Evolutionary conservation across 352 stramenopile genomes (phyloP), one percentile per base, ranked within the genome.

Genomic region (Globisporangium mamillatum): DNA sequence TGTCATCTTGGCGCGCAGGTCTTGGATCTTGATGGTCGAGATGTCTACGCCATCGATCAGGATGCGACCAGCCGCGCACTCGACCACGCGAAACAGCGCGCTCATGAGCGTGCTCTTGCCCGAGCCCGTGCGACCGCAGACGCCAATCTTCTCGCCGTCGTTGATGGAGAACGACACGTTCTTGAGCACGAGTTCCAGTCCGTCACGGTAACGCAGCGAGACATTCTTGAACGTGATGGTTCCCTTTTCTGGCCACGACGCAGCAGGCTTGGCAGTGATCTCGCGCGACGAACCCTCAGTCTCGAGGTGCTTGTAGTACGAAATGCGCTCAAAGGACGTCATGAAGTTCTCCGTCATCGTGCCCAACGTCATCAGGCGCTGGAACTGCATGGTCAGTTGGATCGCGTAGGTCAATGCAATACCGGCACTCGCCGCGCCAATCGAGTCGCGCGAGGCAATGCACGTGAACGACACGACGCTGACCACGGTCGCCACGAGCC

Each of bases 281-380:
- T 82, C 94, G 22, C 55, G 44, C 25, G 56, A 53, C 56, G 98
- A 82, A 41, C 91, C 72, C 56, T 83, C 76, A 14, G 68, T 55
- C 22, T 79, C 67, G 20, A 79, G 68, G 12, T 62, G 38, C 14
- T 67, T 64, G 64, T 74, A 82, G 65, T 75, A 66, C 22, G 67
- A 60, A 36, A 86, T 61, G 5, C 78, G 72, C 72, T 98, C 94
- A 8, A 98, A 91, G 36, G 83, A 80, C 29, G 98, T 91, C 81
- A 98, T 98, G 66, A 94, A 84, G 36, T 92, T 95, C 66, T 99
- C 96, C 1, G 97, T 81, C 71, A 97, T 89, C 55, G 76, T 91
- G 8, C 81, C 83, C 74, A 95, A 93, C 46, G 88, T 82, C 50
- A 97, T 94, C 57, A 85, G 88, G 77, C 95, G 98, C 69, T 98